Base-by-base conservation (phyloP, 495 filamentous ascomycete species). In the Penicillium argentinense region DNA sequence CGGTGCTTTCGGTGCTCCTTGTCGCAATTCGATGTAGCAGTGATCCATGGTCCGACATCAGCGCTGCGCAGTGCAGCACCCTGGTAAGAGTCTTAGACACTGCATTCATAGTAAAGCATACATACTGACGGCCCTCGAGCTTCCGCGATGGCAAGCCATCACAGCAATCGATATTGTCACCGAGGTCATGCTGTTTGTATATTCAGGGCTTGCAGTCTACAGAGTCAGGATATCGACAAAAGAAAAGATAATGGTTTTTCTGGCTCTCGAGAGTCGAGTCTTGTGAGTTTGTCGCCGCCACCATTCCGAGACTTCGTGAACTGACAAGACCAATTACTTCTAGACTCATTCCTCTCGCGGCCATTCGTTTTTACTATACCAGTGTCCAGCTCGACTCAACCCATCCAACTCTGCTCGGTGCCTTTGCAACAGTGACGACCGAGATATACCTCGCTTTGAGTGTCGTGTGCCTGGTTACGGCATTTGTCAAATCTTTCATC, bases 401-500 rank as follows among this genome's bases (percentile, higher is more conserved):
- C 0, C 29, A 51, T 19, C 54, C 64, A 21, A 47, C 50, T 4
- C 51, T 65, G 11, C 24, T 32, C 14, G 57, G 59, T 14, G 34
- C 47, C 4, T 47, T 49, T n/a, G 45, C 55, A 4, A 63, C 56
- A 2, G 37, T 51, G 2, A 12, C 50, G 1, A 53, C 59, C 5
- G 52, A 63, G 21, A 27, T 66, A 9, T 56, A 66, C 30, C 33
- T 60, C n/a, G 46, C 53, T 8, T 42, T 60, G 13, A 57, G 56
- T 16, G 42, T 63, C 0, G 23, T 60, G 3, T 38, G 56, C 1
- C 47, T 63, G 24, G 55, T 48, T 1, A 47, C 53, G n/a, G 57
- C 62, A 4, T 54, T 60, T 0, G 43, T 76, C 13, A 70, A 67
- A 30, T 62, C 66, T 8, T 72, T 75, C 28, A 58, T 74, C 24